A percentile compares a stretch with the other conserved stretches of the same genome.
These are phyloP conservation scores for Diversispora epigaea DNA, from an alignment of 192 early-diverging fungal species.

Conservation along the genomic window DNA sequence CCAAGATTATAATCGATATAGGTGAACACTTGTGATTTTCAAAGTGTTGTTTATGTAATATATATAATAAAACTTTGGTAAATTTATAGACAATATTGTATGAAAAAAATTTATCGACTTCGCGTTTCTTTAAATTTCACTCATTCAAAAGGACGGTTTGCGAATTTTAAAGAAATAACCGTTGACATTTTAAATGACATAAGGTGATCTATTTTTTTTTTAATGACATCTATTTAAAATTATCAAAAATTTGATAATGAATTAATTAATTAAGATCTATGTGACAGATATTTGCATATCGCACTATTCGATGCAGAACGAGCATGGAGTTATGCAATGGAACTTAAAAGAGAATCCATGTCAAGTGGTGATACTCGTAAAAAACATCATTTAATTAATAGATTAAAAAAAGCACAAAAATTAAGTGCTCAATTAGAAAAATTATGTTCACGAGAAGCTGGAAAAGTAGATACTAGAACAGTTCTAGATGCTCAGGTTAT, in stretches of 20 bases:
- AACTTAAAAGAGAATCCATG: slow-evolving; percentile 61
- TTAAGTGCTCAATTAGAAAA: slow-evolving; percentile 46
- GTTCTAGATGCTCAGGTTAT: slow-evolving; percentile 57
- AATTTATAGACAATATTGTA: slow-evolving; percentile 59
- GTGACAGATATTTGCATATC: slow-evolving; percentile 56
- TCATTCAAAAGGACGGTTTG: slow-evolving; percentile 53
- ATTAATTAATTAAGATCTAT: slow-evolving; percentile 2
- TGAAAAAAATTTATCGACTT: slow-evolving; percentile 60
- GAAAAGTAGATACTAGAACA: slow-evolving; percentile 52
- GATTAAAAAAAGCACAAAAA: slow-evolving; percentile 63
- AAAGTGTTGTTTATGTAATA: not conserved
- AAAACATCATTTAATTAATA: slow-evolving; percentile 60
- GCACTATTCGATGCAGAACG: slow-evolving; percentile 72
- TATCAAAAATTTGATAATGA: not conserved
- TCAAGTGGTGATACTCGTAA: slow-evolving; percentile 61
- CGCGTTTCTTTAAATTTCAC: slow-evolving; percentile 53
- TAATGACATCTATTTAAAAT: not conserved
- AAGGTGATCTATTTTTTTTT: slow-evolving; percentile 36
- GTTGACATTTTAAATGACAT: slow-evolving; percentile 45
- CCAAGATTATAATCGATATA: slow-evolving; percentile 77
- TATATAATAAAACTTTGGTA: not conserved
- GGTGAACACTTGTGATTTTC: slow-evolving; percentile 36
- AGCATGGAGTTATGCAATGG: slow-evolving; percentile 76
- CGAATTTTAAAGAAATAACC: slow-evolving; percentile 50
- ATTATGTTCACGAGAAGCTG: slow-evolving; percentile 44